phyloP scores from a whole-genome alignment of 768 basidiomycete species.

The Mycena leptocephala region DNA sequence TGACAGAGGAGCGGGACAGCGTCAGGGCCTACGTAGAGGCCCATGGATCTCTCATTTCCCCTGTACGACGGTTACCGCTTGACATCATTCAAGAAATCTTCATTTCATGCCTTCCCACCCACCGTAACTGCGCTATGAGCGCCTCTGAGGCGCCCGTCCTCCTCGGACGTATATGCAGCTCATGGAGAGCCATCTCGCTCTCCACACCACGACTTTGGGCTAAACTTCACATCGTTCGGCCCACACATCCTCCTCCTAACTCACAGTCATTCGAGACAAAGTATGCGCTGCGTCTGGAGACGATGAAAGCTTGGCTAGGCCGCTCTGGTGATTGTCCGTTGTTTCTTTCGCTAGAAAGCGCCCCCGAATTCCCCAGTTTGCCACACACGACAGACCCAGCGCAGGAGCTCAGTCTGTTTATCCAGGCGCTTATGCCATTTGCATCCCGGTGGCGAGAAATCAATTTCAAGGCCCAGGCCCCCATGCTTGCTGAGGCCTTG shows the following conservation, averaged over 20 bases:
- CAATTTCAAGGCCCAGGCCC: background rate
- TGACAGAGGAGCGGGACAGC: background rate
- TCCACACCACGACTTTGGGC: conserved; percentile 24
- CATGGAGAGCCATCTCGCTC: no score
- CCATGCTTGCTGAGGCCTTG: background rate
- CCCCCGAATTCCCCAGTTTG: no score
- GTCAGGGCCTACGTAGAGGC: background rate
- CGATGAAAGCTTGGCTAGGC: background rate
- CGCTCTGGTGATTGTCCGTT: conserved; percentile 8
- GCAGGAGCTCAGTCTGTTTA: background rate
- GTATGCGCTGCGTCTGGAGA: background rate
- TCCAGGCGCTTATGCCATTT: background rate
- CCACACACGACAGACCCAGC: no score
- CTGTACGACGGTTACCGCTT: background rate
- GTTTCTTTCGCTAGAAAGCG: background rate
- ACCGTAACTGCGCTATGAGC: conserved; percentile 20
- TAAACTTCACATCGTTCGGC: conserved; percentile 12
- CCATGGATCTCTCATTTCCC: background rate
- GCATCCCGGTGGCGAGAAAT: conserved; percentile 6
- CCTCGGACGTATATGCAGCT: no score
- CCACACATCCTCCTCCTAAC: background rate
- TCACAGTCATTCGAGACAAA: background rate
- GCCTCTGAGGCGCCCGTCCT: conserved; percentile 22
- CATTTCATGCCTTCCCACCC: conserved; percentile 14
- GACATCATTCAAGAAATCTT: conserved; percentile 22